Base-by-base conservation (phyloP, 495 filamentous ascomycete genomes). In the Cryomyces minteri region DNA sequence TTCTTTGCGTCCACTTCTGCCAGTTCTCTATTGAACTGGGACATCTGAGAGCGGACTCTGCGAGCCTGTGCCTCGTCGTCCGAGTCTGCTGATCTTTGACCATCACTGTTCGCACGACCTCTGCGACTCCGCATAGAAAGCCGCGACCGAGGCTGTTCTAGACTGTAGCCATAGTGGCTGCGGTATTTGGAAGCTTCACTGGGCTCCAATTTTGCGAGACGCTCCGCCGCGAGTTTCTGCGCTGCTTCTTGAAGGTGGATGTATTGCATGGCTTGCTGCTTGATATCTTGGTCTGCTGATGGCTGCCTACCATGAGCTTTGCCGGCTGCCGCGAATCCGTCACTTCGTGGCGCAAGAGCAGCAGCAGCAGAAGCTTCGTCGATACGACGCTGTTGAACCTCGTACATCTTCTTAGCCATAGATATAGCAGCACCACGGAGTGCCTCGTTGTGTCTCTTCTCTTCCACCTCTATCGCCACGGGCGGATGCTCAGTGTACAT, bases 331-430 rank as follows among this genome's bases (percentile, higher is more conserved):
- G 55, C 53, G 36, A 51, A 44, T 53, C 51, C 49, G 50, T 71
- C 34, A 52, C 46, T 44, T 48, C 45, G 39, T 4, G 11, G 44
- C 12, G 34, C 34, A 10, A 38, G 11, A 18, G 36, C 43, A 28
- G 37, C 29, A 40, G 42, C 6, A 46, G 43, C 32, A 44, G 57
- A 49, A 48, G 67, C 56, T 40, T 66, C 62, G 32, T 76, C 68
- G 31, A 70, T 67, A 36, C 71, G 62, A 36, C 67, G 71, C 60
- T 72, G 76, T 54, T 81, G 74, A 41, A 73, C 57, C 10, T 62
- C 71, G 59, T 85, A 92, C 80, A 93, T 85, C 47, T 80, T 71
- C 59, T 76, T 84, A 28, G 87, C 84, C 84, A 94, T 93, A 4
- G 79, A 82, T 1, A 93, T 61, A 4, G 87, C 82, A 12, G 86